Evolutionary conservation across 2,329 filamentous ascomycete species (phyloP), one percentile per base, ranked within the genome.

Genomic region (Hypoxylon sp.): DNA sequence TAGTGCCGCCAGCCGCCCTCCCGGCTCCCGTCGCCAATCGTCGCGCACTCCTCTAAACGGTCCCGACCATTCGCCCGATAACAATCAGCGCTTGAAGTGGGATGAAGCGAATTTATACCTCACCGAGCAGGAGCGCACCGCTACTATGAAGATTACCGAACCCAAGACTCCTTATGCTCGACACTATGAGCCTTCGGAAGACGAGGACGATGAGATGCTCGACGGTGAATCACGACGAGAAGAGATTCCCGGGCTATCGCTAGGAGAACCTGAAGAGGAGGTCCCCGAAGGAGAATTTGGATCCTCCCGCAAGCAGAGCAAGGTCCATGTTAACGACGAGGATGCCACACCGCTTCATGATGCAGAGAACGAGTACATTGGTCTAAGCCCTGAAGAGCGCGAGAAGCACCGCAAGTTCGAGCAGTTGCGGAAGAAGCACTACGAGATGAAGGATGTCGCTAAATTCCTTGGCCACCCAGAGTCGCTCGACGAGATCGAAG

Each of bases 131-230:
- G 94, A 98, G 81, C 94, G 93, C 81, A 94, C 91, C 66, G 91
- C 92, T 69, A 98, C 94, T 65, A 99, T 99, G 96, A 99, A 98
- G 86, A 99, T 99, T 72, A 93, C 94, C 73, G 96, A 99, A 83
- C 96, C 96, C 68, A 99, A 99, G 86, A 99, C 96, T 6, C 96
- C 96, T 3, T 99, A 95, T 79, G 96, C 94, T 37, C 92, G 91
- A 77, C 93, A 94, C 77, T 98, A 98, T 81, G 93, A 98, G 77
- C 94, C 94, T 3, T 80, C 90, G 46, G 94, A 98, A 77, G 95
- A 94, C 10, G 91, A 97, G 76, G 90, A 91, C 3, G 86, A 92
- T 62, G 90, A 92, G 29, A 82, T 93, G 67, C 84, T 89, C 10
- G 90, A 82, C 78, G 64, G 77, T 75, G 72, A 86, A 81, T 79